Evolutionary conservation across 305 asterid species (phyloP).

Genomic region (Fraxinus paxiana): DNA sequence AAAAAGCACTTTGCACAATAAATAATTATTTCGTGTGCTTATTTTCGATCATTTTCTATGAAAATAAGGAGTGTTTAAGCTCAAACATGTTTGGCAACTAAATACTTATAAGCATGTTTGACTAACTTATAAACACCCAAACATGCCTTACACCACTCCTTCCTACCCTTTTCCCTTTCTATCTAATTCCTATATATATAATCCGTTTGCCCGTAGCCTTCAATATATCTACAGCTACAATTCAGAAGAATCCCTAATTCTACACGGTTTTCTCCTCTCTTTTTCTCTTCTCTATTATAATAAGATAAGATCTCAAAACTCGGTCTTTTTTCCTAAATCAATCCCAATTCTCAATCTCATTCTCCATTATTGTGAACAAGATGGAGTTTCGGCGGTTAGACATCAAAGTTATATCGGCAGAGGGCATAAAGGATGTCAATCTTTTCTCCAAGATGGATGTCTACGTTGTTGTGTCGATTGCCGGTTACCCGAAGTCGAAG

Average conservation of each 20-base stretch:
- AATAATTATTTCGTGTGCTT: background rate
- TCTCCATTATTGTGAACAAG: background rate
- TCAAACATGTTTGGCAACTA: background rate
- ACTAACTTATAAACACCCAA: background rate
- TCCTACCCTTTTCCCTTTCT: background rate
- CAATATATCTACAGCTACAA: background rate
- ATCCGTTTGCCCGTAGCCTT: background rate
- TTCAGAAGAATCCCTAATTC: background rate
- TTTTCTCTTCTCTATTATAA: background rate
- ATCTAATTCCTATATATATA: background rate
- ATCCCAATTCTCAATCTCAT: background rate
- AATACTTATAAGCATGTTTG: background rate
- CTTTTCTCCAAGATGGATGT: constrained; percentile 59
- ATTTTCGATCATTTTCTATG: background rate
- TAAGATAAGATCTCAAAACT: background rate
- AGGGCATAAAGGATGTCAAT: constrained; percentile 60
- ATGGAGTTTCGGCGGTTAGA: constrained; percentile 54
- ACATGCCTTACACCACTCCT: background rate
- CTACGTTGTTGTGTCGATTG: constrained; percentile 50
- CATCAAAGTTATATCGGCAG: constrained; percentile 56
- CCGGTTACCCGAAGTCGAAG: constrained; percentile 50
- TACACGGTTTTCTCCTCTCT: background rate
- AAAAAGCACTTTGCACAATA: no score
- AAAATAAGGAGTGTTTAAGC: background rate
- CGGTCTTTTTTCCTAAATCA: background rate